Percentiles rank a stretch among this genome's conserved stretches.
phyloP scores from a whole-genome alignment of 2,329 filamentous ascomycete species.

The Cordyceps cateniannulata region DNA sequence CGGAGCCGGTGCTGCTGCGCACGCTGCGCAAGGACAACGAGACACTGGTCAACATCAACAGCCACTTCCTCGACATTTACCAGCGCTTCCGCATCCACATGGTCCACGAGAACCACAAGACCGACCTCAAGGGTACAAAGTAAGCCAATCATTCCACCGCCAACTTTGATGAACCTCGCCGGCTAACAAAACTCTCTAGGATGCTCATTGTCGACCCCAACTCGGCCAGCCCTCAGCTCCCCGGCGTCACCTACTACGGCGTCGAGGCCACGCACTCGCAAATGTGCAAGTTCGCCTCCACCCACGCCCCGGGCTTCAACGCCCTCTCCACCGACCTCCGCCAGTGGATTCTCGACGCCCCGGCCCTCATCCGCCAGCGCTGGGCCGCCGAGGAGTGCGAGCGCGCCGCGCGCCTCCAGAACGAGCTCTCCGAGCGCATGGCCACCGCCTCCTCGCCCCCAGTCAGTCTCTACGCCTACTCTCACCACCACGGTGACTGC shows the following conservation, averaged over 20 bases:
- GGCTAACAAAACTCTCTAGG: too few relatives aligned
- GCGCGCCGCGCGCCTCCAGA: constrained; percentile 34
- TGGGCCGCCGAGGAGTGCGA: constrained; percentile 57
- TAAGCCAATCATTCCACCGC: too few relatives aligned
- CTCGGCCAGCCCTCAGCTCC: constrained; percentile 63
- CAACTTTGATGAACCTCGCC: too few relatives aligned
- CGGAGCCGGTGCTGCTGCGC: constrained; percentile 60
- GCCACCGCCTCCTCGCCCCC: constrained; percentile 16
- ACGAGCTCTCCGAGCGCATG: constrained; percentile 41
- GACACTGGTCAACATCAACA: constrained; percentile 67
- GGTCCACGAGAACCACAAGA: constrained; percentile 69
- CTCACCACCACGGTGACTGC: too few relatives aligned
- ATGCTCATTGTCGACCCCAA: constrained; percentile 61
- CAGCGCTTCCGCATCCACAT: constrained; percentile 67
- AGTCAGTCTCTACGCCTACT: too few relatives aligned
- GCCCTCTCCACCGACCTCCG: constrained; percentile 42
- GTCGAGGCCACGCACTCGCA: constrained; percentile 65
- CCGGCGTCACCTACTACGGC: constrained; percentile 66
- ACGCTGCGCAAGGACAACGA: constrained; percentile 70
- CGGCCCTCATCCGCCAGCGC: constrained; percentile 44
- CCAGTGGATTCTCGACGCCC: constrained; percentile 49
- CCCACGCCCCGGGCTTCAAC: constrained; percentile 58
- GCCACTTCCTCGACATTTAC: constrained; percentile 64
- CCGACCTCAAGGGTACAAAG: constrained; percentile 59
- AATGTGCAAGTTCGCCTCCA: constrained; percentile 66